phyloP scores from a whole-genome alignment of 805 yeast species.

The Saccharomycopsis babjevae region DNA sequence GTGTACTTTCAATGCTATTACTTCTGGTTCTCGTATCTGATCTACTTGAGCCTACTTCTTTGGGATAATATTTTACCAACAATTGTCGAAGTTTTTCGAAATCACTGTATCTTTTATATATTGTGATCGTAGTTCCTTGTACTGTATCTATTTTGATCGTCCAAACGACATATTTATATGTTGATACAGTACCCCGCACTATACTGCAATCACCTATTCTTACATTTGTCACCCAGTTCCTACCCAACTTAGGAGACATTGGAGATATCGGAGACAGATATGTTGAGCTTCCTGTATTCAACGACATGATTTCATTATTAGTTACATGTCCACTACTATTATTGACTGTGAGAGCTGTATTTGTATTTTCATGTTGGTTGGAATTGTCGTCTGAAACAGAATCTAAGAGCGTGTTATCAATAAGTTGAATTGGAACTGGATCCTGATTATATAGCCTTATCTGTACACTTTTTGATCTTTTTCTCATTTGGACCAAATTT shows the following conservation, averaged over 20 bases:
- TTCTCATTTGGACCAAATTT: neutral
- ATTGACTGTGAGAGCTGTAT: neutral
- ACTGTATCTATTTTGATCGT: constrained; percentile 14
- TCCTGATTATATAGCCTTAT: constrained; percentile 10
- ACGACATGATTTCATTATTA: neutral
- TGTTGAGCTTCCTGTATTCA: neutral
- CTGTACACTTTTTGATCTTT: neutral
- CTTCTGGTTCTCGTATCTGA: neutral
- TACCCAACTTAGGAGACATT: neutral
- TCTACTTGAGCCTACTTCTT: neutral
- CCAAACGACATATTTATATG: constrained; percentile 15
- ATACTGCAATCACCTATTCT: constrained; percentile 18
- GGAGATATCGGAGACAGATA: neutral
- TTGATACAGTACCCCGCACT: constrained; percentile 7
- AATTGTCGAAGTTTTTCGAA: constrained; percentile 12
- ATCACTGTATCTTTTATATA: constrained; percentile 17
- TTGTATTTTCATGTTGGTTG: neutral
- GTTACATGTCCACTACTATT: too few species aligned
- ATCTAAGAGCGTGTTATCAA: neutral
- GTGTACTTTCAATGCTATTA: neutral
- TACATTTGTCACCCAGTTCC: constrained; percentile 13
- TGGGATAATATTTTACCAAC: constrained; percentile 13
- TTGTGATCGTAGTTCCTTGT: constrained; percentile 6
- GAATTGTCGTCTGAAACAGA: neutral
- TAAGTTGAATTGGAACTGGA: constrained; percentile 11